Conservation (phyloP, 768 basidiomycete genomes). For the Cyathus striatus region DNA sequence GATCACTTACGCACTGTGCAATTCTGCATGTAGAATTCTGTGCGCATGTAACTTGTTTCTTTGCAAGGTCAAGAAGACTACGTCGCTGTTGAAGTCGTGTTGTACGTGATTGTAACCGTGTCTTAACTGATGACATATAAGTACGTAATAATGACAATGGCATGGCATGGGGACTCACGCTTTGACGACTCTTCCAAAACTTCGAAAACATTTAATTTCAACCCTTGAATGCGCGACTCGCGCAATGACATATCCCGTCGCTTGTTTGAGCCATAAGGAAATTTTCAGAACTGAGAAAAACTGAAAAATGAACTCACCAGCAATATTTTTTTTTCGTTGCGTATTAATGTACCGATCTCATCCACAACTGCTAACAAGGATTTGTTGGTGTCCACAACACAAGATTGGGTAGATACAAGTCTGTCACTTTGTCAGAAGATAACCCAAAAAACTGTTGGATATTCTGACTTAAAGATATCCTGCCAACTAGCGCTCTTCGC, state of each 20-base stretch:
- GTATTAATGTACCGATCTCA: conserved; percentile 43
- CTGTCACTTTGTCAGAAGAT: conserved; percentile 26
- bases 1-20: too few relatives aligned
- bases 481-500: conserved; percentile 56
- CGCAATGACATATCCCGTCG: conserved; percentile 67
- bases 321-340: conserved; percentile 28
- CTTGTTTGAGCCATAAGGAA: conserved; percentile 32
- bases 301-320: conserved; percentile 32
- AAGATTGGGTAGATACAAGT: conserved; percentile 46
- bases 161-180: too few relatives aligned
- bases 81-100: too few relatives aligned
- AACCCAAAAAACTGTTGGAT: not conserved
- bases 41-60: too few relatives aligned
- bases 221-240: conserved; percentile 45
- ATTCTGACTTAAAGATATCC: conserved; percentile 64
- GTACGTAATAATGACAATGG: too few relatives aligned
- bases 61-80: too few relatives aligned
- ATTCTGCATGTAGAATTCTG: too few relatives aligned
- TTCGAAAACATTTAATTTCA: conserved; percentile 35
- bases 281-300: not conserved
- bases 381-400: conserved; percentile 43
- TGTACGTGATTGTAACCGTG: conserved; percentile 29
- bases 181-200: conserved; percentile 38
- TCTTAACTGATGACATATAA: not conserved
- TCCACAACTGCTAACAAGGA: conserved; percentile 43